These are phyloP conservation scores for Arachis monticola DNA, from an alignment of 331 rosid species.

Conservation along the genomic window DNA sequence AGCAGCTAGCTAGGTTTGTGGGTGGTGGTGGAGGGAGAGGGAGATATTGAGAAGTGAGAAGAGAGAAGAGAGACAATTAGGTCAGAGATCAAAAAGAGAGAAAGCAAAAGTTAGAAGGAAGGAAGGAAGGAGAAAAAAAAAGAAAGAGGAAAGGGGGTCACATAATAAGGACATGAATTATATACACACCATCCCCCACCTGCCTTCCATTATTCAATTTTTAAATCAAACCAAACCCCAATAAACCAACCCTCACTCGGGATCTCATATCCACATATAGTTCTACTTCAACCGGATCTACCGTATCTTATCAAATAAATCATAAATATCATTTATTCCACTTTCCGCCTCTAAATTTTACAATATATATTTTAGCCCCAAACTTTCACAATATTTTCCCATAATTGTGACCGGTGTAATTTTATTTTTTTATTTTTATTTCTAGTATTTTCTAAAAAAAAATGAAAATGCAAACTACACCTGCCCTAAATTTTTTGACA, in stretches of 20 bases:
- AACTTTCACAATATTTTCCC: too few species aligned
- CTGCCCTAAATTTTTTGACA: too few species aligned
- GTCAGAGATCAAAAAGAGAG: constrained; percentile 22
- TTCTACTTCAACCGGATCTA: background rate
- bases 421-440: too few species aligned
- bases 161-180: constrained; percentile 78
- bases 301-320: too few species aligned
- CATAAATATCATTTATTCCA: too few species aligned
- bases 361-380: too few species aligned
- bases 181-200: constrained; percentile 78
- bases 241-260: background rate
- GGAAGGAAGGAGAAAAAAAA: constrained; percentile 46
- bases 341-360: too few species aligned
- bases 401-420: too few species aligned
- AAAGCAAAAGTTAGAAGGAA: constrained; percentile 42
- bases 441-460: too few species aligned
- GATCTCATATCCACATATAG: too few species aligned
- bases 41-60: constrained; percentile 18
- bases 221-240: constrained; percentile 15
- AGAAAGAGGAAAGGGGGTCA: constrained; percentile 52
- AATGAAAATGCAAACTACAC: too few species aligned
- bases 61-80: constrained; percentile 38
- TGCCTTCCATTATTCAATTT: constrained; percentile 53
- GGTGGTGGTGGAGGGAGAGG: constrained; percentile 24
- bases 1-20: constrained; percentile 5